Conservation (phyloP, 2,329 filamentous ascomycete genomes). For the Aspergillus uvarum region DNA sequence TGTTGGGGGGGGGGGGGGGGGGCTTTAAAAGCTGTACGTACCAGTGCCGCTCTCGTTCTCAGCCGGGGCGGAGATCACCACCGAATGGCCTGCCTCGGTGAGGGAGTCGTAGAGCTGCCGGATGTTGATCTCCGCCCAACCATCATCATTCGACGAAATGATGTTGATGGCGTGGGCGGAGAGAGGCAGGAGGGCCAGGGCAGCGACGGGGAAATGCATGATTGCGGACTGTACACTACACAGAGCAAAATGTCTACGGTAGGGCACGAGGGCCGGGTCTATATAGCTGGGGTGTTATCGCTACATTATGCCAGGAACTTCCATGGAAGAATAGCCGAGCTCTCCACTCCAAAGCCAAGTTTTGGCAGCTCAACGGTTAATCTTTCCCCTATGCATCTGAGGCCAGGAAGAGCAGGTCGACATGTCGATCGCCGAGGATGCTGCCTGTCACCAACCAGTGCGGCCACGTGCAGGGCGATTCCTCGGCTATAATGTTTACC, state of each 20-base stretch:
- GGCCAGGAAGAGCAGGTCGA: background rate
- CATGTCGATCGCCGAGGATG: background rate
- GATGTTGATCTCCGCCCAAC: conserved; percentile 69
- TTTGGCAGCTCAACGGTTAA: background rate
- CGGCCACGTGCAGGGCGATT: background rate
- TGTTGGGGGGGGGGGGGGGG: too few species aligned
- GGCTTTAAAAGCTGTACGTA: conserved; percentile 38
- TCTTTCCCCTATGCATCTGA: too few species aligned
- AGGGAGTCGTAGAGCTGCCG: conserved; percentile 60
- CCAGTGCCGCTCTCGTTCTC: conserved; percentile 65
- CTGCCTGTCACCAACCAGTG: background rate
- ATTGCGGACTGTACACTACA: background rate
- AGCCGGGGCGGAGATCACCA: conserved; percentile 65
- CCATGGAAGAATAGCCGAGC: background rate
- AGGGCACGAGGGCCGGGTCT: background rate
- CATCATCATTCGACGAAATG: conserved; percentile 69
- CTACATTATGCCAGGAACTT: too few species aligned
- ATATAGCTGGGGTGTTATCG: background rate
- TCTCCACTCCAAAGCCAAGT: too few species aligned
- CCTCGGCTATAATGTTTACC: background rate
- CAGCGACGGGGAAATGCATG: conserved; percentile 26
- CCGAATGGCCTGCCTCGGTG: conserved; percentile 56
- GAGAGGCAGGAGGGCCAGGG: conserved; percentile 23
- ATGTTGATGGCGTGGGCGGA: conserved; percentile 49
- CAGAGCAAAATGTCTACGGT: too few species aligned